Evolutionary conservation across 768 basidiomycete genomes (phyloP).

Genomic region (Daedalea quercina): DNA sequence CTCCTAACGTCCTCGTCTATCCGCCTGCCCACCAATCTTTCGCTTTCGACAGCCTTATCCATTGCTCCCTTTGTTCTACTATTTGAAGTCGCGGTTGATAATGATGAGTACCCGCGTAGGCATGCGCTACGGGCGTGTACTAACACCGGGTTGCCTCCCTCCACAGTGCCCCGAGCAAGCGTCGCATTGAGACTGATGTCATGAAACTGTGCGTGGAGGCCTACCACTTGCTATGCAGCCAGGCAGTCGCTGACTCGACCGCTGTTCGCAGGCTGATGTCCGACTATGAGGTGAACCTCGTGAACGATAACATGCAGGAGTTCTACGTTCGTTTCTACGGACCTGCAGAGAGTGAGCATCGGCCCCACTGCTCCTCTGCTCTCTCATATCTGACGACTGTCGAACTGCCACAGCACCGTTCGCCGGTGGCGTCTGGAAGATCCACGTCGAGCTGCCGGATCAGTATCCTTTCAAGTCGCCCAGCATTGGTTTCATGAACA

Average conservation of each 20-base stretch:
- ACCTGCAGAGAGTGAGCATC: conserved; percentile 79
- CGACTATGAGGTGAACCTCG: conserved; percentile 95
- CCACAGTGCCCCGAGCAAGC: conserved; percentile 79
- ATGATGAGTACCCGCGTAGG: conserved; percentile 50
- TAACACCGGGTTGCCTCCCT: conserved; percentile 24
- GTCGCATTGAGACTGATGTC: conserved; percentile 97
- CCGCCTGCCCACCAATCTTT: background rate
- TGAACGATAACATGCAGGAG: conserved; percentile 98
- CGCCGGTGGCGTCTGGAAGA: conserved; percentile 98
- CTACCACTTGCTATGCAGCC: background rate
- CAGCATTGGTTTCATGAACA: conserved; percentile 99
- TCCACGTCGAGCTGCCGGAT: conserved; percentile 97
- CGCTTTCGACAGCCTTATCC: background rate
- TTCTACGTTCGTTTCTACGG: conserved; percentile 97
- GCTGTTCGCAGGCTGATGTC: conserved; percentile 76
- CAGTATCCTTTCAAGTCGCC: conserved; percentile 99
- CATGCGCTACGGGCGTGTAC: conserved; percentile 5
- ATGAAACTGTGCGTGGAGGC: conserved; percentile 82
- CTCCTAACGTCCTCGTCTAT: background rate
- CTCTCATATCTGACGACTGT: background rate
- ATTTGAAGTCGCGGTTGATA: conserved; percentile 6
- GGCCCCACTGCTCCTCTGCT: background rate
- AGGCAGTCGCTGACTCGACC: background rate
- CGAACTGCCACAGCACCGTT: conserved; percentile 70
- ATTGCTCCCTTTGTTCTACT: background rate